These are phyloP conservation scores for Torulaspora globosa DNA, from an alignment of 1,139 yeast species.

Conservation along the genomic window DNA sequence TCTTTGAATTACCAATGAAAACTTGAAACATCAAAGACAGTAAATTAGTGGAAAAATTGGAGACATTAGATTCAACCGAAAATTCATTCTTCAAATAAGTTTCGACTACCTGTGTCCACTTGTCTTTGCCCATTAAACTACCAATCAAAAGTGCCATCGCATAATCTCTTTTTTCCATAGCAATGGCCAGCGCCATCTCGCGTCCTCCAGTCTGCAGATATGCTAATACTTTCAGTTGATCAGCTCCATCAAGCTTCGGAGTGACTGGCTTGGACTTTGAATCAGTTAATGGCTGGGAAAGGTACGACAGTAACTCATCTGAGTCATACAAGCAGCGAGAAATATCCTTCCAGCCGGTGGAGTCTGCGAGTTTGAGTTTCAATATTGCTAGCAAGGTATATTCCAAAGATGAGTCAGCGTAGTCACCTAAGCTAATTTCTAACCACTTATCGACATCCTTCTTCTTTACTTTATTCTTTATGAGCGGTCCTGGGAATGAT, in stretches of 20 bases:
- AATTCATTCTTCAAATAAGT: conserved; percentile 47
- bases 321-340: conserved; percentile 32
- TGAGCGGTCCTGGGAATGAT: conserved; percentile 38
- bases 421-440: conserved; percentile 14
- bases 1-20: conserved; percentile 58
- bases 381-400: conserved; percentile 24
- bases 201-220: conserved; percentile 59
- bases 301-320: conserved; percentile 26
- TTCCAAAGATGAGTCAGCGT: conserved; percentile 13
- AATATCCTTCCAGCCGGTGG: conserved; percentile 23
- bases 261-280: conserved; percentile 22
- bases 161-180: conserved; percentile 68
- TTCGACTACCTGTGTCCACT: conserved; percentile 56
- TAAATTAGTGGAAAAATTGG: conserved; percentile 40
- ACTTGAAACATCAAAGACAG: conserved; percentile 63
- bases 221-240: conserved; percentile 29
- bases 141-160: conserved; percentile 73
- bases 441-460: conserved; percentile 35
- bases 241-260: conserved; percentile 24
- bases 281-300: conserved; percentile 23
- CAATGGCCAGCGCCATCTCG: conserved; percentile 59
- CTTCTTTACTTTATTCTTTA: conserved; percentile 26
- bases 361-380: conserved; percentile 24
- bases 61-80: conserved; percentile 42
- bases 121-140: conserved; percentile 57